Evolutionary conservation across 805 yeast genomes (phyloP), one percentile per base, ranked within the genome.

Genomic region (Myxozyma lipomycoides): DNA sequence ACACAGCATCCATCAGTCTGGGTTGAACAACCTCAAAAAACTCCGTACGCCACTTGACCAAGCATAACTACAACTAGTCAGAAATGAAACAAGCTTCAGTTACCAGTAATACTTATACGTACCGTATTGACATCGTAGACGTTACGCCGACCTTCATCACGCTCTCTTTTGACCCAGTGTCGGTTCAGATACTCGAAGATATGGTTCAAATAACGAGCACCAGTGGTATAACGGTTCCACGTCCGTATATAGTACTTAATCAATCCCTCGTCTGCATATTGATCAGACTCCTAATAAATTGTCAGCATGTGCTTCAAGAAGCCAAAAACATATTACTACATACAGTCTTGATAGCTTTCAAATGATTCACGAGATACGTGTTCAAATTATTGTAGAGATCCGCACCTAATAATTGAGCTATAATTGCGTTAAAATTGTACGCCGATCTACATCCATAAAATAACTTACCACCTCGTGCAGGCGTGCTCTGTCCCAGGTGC

Each of bases 121-220:
- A 55, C 73, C 3, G 96, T 88, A 65, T 89, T 83, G 21, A 95
- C 95, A 68, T 93, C 98, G 67, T 82, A 88, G 41, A 93, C 82
- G 63, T 87, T 89, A 57, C 89, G 78, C 62, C 87, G 80, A 17
- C 97, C 97, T 66, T 91, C 97, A 39, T 88, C 84, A 64, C 98
- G 78, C 69, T 91, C 98, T 64, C 95, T 90, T 61, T 85, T 86
- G 40, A 95, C 96, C 98, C 98, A 93, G 70, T 91, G 93, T 55
- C 98, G 78, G 69, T 93, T 93, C 78, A 93, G 82, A 69, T 93
- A 93, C 67, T 91, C 96, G 63, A 93, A 86, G 4, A 95, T 90
- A 66, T 95, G 93, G 67, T 88, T 89, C 66, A 93, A 71, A 68
- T 87, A 86, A 15, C 89, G 85, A 1, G 98, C 95, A 24, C 98